Conservation (phyloP, 208 protist species). For the Crithidia expoeki region DNA sequence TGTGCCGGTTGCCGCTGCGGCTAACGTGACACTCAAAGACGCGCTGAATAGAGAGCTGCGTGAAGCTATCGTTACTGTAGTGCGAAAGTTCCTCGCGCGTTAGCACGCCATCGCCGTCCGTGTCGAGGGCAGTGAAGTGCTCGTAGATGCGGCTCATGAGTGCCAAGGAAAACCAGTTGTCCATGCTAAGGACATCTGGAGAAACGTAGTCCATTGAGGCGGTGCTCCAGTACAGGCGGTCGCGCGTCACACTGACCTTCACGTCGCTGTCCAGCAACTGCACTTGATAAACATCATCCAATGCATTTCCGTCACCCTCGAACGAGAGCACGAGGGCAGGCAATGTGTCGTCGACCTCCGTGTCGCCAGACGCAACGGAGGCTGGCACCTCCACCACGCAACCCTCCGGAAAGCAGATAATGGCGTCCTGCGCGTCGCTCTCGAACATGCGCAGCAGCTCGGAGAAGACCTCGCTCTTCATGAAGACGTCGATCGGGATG, state of each 20-base stretch:
- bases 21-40: constrained; percentile 91
- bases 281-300: constrained; percentile 74
- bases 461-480: constrained; percentile 88
- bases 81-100: constrained; percentile 73
- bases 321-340: constrained; percentile 59
- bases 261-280: constrained; percentile 42
- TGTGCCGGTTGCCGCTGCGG: constrained; percentile 63
- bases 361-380: constrained; percentile 33
- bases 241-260: constrained; percentile 46
- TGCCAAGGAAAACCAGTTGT: constrained; percentile 90
- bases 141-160: constrained; percentile 90
- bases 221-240: constrained; percentile 77
- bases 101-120: constrained; percentile 85
- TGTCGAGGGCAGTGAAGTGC: constrained; percentile 87
- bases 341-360: constrained; percentile 69
- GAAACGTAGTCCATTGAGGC: constrained; percentile 71
- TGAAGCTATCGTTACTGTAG: constrained; percentile 89
- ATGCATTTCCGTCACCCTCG: constrained; percentile 63
- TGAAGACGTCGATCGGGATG: constrained; percentile 81
- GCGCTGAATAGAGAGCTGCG: constrained; percentile 76
- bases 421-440: constrained; percentile 77
- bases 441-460: constrained; percentile 92
- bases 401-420: constrained; percentile 65
- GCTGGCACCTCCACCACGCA: constrained; percentile 80
- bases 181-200: constrained; percentile 66